phyloP scores from a whole-genome alignment of 2,329 filamentous ascomycete species.

The Pezizomycotina sp. region DNA sequence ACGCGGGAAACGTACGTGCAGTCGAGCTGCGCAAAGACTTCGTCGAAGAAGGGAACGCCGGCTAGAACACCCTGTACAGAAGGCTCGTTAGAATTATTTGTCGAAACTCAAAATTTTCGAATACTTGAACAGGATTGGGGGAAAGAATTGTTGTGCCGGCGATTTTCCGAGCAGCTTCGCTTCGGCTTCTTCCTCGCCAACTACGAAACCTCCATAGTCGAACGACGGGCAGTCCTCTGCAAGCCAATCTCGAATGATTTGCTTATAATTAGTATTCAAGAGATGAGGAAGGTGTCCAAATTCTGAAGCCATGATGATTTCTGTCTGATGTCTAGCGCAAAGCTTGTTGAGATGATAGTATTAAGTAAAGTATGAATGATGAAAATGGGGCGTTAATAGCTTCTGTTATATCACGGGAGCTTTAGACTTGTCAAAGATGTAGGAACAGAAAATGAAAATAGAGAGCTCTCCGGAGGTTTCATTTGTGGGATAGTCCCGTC shows the following conservation, averaged over 20 bases:
- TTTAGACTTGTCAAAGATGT: no score
- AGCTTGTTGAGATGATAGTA: slow-evolving; percentile 21
- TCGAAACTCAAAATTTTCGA: slow-evolving; percentile 7
- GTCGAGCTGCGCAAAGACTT: slow-evolving; percentile 76
- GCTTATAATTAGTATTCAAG: slow-evolving; percentile 71
- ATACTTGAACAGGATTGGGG: not conserved
- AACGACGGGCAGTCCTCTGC: slow-evolving; percentile 92
- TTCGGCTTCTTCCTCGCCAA: slow-evolving; percentile 50
- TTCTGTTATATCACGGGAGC: no score
- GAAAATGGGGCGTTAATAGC: no score
- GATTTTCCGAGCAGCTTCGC: slow-evolving; percentile 55
- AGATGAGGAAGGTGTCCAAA: slow-evolving; percentile 52
- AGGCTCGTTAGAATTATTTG: slow-evolving; percentile 1
- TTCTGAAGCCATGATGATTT: slow-evolving; percentile 38
- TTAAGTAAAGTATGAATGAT: not conserved
- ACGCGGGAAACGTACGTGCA: slow-evolving; percentile 44
- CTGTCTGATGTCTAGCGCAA: slow-evolving; percentile 1
- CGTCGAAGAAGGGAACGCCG: slow-evolving; percentile 85
- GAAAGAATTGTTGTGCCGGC: slow-evolving; percentile 27
- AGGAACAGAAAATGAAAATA: no score
- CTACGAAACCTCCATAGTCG: slow-evolving; percentile 94
- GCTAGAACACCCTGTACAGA: slow-evolving; percentile 55
- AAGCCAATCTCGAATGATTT: slow-evolving; percentile 66
- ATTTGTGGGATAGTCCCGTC: no score
- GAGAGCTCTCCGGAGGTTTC: no score